A percentile compares a stretch with the other conserved stretches of the same genome.
These are phyloP conservation scores for Phaeosphaeria sp. DNA, from an alignment of 2,329 filamentous ascomycete species.

Conservation along the genomic window DNA sequence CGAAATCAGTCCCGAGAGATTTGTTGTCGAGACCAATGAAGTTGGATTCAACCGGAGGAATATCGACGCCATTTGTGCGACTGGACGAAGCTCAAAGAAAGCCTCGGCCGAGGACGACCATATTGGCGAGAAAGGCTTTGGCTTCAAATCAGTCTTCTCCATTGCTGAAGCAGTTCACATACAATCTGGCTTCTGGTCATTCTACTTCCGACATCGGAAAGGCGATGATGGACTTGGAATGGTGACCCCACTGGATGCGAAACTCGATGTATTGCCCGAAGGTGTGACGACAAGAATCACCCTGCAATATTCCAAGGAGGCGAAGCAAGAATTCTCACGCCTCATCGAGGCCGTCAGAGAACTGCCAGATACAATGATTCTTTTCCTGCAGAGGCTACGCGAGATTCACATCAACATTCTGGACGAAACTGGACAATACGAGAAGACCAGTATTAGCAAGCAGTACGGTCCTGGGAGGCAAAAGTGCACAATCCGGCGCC, in stretches of 20 bases:
- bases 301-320: constrained; percentile 6
- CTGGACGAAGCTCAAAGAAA: constrained; percentile 47
- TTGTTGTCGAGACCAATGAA: constrained; percentile 56
- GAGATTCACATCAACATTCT: constrained; percentile 9
- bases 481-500: background rate
- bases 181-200: constrained; percentile 49
- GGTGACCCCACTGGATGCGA: constrained; percentile 53
- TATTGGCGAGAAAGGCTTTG: constrained; percentile 49
- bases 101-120: constrained; percentile 20
- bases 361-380: constrained; percentile 19
- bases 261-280: constrained; percentile 7
- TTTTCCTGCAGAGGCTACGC: constrained; percentile 18
- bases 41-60: constrained; percentile 50
- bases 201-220: constrained; percentile 41
- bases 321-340: constrained; percentile 5
- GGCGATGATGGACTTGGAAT: constrained; percentile 60
- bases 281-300: constrained; percentile 26
- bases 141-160: constrained; percentile 48
- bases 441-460: background rate
- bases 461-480: background rate
- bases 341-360: constrained; percentile 10
- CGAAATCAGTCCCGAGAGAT: constrained; percentile 22
- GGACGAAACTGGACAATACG: background rate
- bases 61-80: constrained; percentile 48
- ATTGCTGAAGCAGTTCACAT: constrained; percentile 47